These are phyloP conservation scores for Lagenidium giganteum DNA, from an alignment of 352 stramenopile genomes.

Conservation along the genomic window DNA sequence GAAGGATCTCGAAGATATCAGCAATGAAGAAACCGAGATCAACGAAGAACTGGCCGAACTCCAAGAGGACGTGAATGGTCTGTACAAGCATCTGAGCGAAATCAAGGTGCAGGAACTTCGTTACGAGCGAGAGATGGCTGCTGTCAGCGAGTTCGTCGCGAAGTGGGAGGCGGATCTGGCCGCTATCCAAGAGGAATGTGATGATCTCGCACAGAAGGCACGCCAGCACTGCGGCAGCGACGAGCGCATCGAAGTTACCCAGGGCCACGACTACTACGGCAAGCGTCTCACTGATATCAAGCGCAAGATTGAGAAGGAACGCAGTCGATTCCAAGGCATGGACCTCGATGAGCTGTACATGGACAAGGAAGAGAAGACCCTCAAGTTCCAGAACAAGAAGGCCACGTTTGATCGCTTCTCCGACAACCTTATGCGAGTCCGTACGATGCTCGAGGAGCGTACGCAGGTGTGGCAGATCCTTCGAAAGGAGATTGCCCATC, in stretches of 20 bases:
- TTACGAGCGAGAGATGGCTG: slow-evolving; percentile 40
- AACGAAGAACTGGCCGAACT: slow-evolving; percentile 39
- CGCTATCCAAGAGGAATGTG: slow-evolving; percentile 47
- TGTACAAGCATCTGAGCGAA: slow-evolving; percentile 75
- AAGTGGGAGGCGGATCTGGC: slow-evolving; percentile 47
- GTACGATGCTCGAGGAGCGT: slow-evolving; percentile 70
- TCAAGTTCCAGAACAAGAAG: slow-evolving; percentile 71
- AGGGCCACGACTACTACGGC: slow-evolving; percentile 75
- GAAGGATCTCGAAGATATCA: slow-evolving; percentile 51
- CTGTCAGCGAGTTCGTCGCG: slow-evolving; percentile 37
- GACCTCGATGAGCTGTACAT: slow-evolving; percentile 67
- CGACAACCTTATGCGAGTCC: slow-evolving; percentile 55
- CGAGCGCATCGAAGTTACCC: slow-evolving; percentile 53
- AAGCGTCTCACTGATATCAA: slow-evolving; percentile 78
- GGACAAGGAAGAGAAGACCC: slow-evolving; percentile 66
- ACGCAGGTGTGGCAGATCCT: slow-evolving; percentile 72
- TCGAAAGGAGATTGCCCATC: slow-evolving; percentile 71
- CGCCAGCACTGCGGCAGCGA: slow-evolving; percentile 42
- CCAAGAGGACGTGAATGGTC: slow-evolving; percentile 51
- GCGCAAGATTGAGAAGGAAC: slow-evolving; percentile 70
- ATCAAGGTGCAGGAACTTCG: slow-evolving; percentile 67
- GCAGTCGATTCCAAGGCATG: slow-evolving; percentile 76
- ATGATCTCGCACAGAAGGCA: slow-evolving; percentile 54
- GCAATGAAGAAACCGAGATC: slow-evolving; percentile 43
- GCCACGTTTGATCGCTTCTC: slow-evolving; percentile 52